Conservation (phyloP, 768 basidiomycete genomes). For the Leccinellum rugosiceps region DNA sequence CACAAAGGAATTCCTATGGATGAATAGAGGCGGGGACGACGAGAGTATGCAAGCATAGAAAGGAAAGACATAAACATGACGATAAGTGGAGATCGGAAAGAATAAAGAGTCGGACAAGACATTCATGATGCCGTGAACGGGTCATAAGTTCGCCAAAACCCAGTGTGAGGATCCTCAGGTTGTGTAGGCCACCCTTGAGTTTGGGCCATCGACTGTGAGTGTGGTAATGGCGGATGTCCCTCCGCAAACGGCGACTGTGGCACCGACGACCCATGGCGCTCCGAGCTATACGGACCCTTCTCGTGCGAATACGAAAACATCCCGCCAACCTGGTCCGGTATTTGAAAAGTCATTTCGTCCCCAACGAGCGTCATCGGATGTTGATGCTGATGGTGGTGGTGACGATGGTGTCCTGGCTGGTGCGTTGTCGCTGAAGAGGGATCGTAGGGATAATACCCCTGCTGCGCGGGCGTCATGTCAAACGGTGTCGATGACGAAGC, state of each 20-base stretch:
- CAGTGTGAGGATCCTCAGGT: background rate
- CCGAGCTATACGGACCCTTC: slow-evolving; percentile 24
- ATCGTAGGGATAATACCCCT: slow-evolving; percentile 23
- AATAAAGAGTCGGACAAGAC: background rate
- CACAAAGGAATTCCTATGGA: background rate
- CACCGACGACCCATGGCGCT: slow-evolving; percentile 17
- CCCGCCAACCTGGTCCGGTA: slow-evolving; percentile 14
- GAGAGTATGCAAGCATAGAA: background rate
- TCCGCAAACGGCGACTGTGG: slow-evolving; percentile 21
- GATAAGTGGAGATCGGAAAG: background rate
- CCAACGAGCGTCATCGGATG: slow-evolving; percentile 21
- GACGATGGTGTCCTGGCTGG: background rate
- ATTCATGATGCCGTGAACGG: background rate
- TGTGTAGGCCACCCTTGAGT: background rate
- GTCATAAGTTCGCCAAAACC: background rate
- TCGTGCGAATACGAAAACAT: slow-evolving; percentile 22
- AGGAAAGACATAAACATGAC: background rate
- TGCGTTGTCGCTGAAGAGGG: slow-evolving; percentile 3
- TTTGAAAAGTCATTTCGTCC: slow-evolving; percentile 17
- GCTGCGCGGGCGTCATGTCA: slow-evolving; percentile 19
- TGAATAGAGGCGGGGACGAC: background rate
- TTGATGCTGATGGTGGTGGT: background rate
- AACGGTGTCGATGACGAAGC: slow-evolving; percentile 14
- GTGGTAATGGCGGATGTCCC: background rate
- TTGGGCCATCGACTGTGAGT: background rate